These are phyloP conservation scores for Suhomyces tanzawaensis DNA, from an alignment of 805 yeast species.

Conservation along the genomic window DNA sequence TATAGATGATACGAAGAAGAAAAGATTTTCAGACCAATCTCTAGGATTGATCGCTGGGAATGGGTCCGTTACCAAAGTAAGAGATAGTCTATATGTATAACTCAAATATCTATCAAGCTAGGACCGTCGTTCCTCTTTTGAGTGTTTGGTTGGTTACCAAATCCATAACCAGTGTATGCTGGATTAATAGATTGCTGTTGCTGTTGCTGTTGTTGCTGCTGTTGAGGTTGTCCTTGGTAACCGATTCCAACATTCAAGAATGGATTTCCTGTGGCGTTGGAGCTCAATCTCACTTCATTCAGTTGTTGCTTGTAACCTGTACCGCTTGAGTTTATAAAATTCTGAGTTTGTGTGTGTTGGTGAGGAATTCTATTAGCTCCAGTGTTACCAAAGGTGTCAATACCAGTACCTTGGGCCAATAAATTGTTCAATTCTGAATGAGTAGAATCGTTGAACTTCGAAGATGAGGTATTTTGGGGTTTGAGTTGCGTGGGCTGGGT, in stretches of 20 bases:
- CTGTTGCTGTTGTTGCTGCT: conserved; percentile 16
- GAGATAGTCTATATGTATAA: no score
- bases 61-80: no score
- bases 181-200: conserved; percentile 54
- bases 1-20: no score
- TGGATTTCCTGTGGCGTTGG: conserved; percentile 53
- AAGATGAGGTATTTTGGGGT: conserved; percentile 29
- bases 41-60: no score
- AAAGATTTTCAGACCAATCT: no score
- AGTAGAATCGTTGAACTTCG: conserved; percentile 44
- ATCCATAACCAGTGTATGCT: conserved; percentile 90
- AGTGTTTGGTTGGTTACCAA: conserved; percentile 62
- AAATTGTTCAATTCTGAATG: conserved; percentile 69
- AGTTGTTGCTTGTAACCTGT: conserved; percentile 64
- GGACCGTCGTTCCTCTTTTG: conserved; percentile 39
- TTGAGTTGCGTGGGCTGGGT: conserved; percentile 13
- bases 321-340: conserved; percentile 84
- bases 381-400: conserved; percentile 90
- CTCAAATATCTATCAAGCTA: conserved; percentile 45
- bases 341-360: conserved; percentile 81
- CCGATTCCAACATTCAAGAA: conserved; percentile 62
- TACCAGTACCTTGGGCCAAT: conserved; percentile 83
- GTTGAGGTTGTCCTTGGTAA: conserved; percentile 23
- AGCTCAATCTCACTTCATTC: conserved; percentile 31
- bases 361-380: conserved; percentile 87